Base-by-base conservation (phyloP, 441 rosid genomes). In the Erodium texanum region DNA sequence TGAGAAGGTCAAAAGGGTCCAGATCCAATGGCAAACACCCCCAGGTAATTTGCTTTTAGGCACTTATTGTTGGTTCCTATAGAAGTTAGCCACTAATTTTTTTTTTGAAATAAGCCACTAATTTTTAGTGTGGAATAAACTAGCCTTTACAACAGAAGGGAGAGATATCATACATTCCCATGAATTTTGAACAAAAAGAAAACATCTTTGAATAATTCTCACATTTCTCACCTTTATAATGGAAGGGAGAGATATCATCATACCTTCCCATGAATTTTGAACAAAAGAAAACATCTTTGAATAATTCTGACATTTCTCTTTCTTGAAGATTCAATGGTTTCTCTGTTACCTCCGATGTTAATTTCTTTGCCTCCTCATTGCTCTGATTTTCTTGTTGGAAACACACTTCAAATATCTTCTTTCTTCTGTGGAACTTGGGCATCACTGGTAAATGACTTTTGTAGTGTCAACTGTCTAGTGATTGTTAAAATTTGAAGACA, bases 21-120 rank as follows among this genome's bases (percentile, higher is more conserved):
- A 80, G 78, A 87, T 88, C 71, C 83, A 77, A 29, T 92, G 99
- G 99, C 78, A 72, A 73, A 80, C 70, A 59, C 95, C 98, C 8
- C 86, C 90, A 88, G 99, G 99, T 92, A 89, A 73, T 62, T 67
- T 69, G 75, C 75, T 79, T 72, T 78, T 71, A 72, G 32, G 32
- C 45, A 70, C 72, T 70, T 23, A 64, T 72, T 68, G 58, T 75
- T 75, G 67, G 66, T 71, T 73, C 43, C 64, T 77, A 54, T 36
- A n/a, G 34, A 38, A 74, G 48, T 66, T 70, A 74, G 68, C 34
- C 61, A n/a, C 52, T 70, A 61, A 65, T 64, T 22, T 58, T n/a
- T n/a, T n/a, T n/a, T n/a, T n/a, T n/a, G n/a, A n/a, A n/a, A n/a
- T n/a, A n/a, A n/a, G n/a, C n/a, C n/a, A 27, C 2, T 27, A 27